These are phyloP conservation scores for Acer yangbiense DNA, from an alignment of 345 rosid genomes.

Conservation along the genomic window DNA sequence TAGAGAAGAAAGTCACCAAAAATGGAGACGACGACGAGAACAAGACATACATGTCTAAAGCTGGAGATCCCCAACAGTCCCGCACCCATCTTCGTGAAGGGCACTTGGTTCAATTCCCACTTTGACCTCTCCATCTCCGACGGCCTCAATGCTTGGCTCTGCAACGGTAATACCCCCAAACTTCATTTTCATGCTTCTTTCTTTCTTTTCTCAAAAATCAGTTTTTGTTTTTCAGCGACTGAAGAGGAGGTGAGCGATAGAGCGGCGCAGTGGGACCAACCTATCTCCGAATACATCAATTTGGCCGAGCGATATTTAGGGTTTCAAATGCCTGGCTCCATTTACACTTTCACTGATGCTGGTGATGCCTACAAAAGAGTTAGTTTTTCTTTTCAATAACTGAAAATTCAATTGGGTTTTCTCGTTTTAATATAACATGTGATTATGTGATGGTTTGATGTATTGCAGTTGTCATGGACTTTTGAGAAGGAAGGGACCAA, in stretches of 20 bases:
- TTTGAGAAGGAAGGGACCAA: conserved; percentile 89
- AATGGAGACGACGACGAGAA: conserved; percentile 40
- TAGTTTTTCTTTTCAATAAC: conserved; percentile 7
- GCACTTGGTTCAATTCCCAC: conserved; percentile 60
- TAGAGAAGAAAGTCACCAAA: neutral
- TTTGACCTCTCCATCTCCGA: conserved; percentile 79
- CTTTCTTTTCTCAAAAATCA: neutral
- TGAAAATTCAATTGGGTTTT: neutral
- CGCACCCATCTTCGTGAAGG: conserved; percentile 70
- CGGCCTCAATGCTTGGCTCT: conserved; percentile 77
- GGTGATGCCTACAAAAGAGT: conserved; percentile 73
- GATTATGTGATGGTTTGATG: neutral
- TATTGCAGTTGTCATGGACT: conserved; percentile 79
- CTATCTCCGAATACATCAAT: conserved; percentile 61
- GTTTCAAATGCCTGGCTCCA: conserved; percentile 71
- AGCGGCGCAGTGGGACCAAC: conserved; percentile 89
- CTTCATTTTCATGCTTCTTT: neutral
- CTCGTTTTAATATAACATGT: neutral
- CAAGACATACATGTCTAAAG: conserved; percentile 70
- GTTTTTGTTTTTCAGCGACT: conserved; percentile 40
- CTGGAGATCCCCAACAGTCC: conserved; percentile 38
- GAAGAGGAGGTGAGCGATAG: conserved; percentile 77
- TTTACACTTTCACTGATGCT: conserved; percentile 77
- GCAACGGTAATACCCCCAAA: conserved; percentile 46
- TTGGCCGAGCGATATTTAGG: conserved; percentile 79